Conservation (phyloP, 768 basidiomycete species). For the Melanogaster broomeanus region DNA sequence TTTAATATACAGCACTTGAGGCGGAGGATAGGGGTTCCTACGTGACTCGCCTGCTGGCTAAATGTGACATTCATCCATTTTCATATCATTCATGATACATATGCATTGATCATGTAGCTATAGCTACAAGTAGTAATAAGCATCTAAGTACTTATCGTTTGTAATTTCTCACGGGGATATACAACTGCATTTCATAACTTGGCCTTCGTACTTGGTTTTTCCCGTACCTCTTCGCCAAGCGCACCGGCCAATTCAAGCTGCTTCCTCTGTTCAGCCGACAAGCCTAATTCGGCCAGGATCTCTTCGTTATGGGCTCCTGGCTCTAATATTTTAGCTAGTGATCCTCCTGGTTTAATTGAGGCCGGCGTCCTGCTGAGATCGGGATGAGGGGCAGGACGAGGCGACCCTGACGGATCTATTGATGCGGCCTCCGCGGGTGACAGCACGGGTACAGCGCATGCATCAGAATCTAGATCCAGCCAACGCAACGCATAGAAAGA, state of each 20-base stretch:
- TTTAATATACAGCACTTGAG: conserved; percentile 34
- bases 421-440: conserved; percentile 59
- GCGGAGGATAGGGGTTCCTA: conserved; percentile 25
- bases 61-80: too few relatives aligned
- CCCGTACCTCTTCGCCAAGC: conserved; percentile 38
- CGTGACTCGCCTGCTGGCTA: background rate
- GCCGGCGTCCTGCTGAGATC: conserved; percentile 38
- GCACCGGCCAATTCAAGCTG: conserved; percentile 48
- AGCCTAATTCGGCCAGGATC: conserved; percentile 53
- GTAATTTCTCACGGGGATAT: conserved; percentile 10
- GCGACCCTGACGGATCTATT: conserved; percentile 37
- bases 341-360: conserved; percentile 6
- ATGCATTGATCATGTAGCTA: background rate
- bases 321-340: conserved; percentile 26
- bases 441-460: conserved; percentile 71
- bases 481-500: too few relatives aligned
- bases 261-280: conserved; percentile 41
- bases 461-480: conserved; percentile 66
- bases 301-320: conserved; percentile 58
- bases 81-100: too few relatives aligned
- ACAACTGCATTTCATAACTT: conserved; percentile 21
- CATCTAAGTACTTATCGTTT: too few relatives aligned
- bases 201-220: conserved; percentile 19
- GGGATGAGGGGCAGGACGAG: conserved; percentile 56
- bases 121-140: too few relatives aligned